Evolutionary conservation across 345 rosid species (phyloP), one percentile per base, ranked within the genome.

Genomic region (Salix viminalis): DNA sequence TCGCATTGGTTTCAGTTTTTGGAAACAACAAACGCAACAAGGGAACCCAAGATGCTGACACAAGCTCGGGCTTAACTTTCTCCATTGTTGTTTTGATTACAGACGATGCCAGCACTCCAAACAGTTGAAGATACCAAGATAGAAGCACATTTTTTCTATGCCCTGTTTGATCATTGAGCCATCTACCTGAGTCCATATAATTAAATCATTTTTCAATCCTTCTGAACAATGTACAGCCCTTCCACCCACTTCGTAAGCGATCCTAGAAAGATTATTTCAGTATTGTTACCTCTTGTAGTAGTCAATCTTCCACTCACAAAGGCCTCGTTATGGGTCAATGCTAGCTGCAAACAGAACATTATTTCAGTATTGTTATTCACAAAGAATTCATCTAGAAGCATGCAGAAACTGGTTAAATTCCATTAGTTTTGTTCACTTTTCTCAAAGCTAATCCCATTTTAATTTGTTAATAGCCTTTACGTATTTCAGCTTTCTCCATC

Each of bases 81-180:
- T 81, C 85, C 60, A 83, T 74, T 1, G 85, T 82, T 70, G 79
- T 77, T 84, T 85, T 82, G 70, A 90, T 83, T 65, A 81, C 77
- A 18, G 89, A 79, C 5, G 92, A 88, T 71, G 92, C 77, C 21
- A 97, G 94, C n/a, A 93, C 83, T 3, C 88, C 86, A 71, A 81
- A 91, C 98, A 96, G 92, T 79, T 86, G 90, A 24, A 96, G 87
- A 84, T 92, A 91, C 98, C 98, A 90, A 36, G 98, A 86, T 65
- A 92, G 90, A 60, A 88, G 78, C 48, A 85, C 79, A 69, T 64
- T 83, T 85, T 77, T 77, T 86, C 65, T 79, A 75, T 67, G 75
- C 79, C 23, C 68, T 69, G 89, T 75, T 42, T 73, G 65, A 15
- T 84, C 79, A 26, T 56, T 36, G n/a, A 96, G 90, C 98, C 98